Evolutionary conservation across 2,329 filamentous ascomycete genomes (phyloP).

Genomic region (Aspergillus sojae): DNA sequence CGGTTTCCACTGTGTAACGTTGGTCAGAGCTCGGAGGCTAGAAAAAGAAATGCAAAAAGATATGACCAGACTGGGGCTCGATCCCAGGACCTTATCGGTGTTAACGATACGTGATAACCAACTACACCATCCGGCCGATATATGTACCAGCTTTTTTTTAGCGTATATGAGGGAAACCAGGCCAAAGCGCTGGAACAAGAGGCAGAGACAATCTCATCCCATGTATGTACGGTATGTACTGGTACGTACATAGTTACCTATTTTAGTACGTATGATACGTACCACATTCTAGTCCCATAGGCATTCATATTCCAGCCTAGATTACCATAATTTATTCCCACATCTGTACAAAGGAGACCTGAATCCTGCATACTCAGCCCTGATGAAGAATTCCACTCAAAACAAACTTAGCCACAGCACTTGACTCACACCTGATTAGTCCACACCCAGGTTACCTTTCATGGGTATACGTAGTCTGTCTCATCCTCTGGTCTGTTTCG

Average conservation of each 20-base stretch:
- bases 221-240: constrained; percentile 1
- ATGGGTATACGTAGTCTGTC: neutral
- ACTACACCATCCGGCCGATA: constrained; percentile 7
- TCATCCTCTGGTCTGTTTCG: neutral
- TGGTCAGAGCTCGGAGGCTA: neutral
- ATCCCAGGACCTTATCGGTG: constrained; percentile 7
- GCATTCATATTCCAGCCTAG: constrained; percentile 1
- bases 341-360: neutral
- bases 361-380: constrained; percentile 5
- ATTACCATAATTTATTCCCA: constrained; percentile 2
- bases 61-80: constrained; percentile 6
- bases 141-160: neutral
- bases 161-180: neutral
- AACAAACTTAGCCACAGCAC: neutral
- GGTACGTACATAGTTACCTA: neutral
- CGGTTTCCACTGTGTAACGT: neutral
- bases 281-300: neutral
- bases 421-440: neutral
- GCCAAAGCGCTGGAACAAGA: no score
- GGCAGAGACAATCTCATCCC: neutral
- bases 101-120: constrained; percentile 7
- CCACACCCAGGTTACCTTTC: neutral
- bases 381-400: neutral
- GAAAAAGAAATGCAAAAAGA: neutral
- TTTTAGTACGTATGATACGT: neutral